Evolutionary conservation across 225 moss, liverwort and hornwort species (phyloP).

Genomic region (Marchantia paleacea): DNA sequence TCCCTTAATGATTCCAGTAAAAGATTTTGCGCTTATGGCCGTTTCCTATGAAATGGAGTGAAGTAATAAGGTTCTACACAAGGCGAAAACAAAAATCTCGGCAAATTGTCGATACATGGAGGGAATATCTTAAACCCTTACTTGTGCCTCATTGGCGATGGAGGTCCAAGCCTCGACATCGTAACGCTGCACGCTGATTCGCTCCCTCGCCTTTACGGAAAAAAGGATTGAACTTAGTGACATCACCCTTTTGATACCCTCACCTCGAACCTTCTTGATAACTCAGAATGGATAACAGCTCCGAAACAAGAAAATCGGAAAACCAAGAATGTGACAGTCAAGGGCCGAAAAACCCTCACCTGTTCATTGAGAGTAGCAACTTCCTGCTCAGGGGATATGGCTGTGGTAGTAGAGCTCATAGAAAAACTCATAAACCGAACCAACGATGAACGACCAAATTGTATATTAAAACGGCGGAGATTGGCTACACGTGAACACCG

Average conservation of each 20-base stretch:
- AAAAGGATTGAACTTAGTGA: neutral
- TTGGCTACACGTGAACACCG: neutral
- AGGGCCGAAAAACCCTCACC: neutral
- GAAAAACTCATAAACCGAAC: slow-evolving; percentile 1
- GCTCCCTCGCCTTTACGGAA: slow-evolving; percentile 35
- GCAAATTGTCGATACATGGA: too few relatives aligned
- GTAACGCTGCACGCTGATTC: slow-evolving; percentile 46
- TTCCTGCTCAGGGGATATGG: slow-evolving; percentile 20
- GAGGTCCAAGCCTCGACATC: slow-evolving; percentile 84
- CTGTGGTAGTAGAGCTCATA: slow-evolving; percentile 24
- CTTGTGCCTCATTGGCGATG: slow-evolving; percentile 81
- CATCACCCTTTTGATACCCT: neutral
- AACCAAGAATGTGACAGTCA: neutral
- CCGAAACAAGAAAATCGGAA: neutral
- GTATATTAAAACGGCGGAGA: neutral
- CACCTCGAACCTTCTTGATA: neutral
- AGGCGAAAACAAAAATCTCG: too few relatives aligned
- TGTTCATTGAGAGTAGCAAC: slow-evolving; percentile 19
- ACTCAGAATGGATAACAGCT: neutral
- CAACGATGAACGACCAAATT: neutral
- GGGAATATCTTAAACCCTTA: slow-evolving; percentile 27
- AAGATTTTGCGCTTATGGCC: neutral
- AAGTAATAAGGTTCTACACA: neutral
- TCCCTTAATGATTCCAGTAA: neutral
- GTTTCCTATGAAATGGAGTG: neutral